Conservation (phyloP, 768 basidiomycete genomes). For the Russula olivacea region DNA sequence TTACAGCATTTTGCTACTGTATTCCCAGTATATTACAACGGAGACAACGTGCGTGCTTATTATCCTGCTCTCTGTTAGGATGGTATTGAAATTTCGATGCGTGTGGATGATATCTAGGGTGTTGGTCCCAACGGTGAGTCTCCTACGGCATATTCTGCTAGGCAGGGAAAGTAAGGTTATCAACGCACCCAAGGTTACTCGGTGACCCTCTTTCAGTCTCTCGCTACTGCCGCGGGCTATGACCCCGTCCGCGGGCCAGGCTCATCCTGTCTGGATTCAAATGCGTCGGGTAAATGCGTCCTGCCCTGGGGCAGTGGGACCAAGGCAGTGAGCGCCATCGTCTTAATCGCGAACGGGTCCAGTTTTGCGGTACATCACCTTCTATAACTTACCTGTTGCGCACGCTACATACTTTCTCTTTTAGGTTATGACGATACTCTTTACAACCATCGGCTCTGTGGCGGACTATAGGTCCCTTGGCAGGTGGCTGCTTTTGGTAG, state of each 20-base stretch:
- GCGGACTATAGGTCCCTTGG: constrained; percentile 74
- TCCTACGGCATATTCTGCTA: too few relatives aligned
- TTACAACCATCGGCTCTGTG: constrained; percentile 67
- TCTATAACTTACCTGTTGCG: too few relatives aligned
- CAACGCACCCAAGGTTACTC: constrained; percentile 40
- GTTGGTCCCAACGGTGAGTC: constrained; percentile 51
- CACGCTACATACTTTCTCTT: background rate
- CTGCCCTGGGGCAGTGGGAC: constrained; percentile 71
- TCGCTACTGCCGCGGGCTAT: constrained; percentile 66
- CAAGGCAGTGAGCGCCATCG: constrained; percentile 67
- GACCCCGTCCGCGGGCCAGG: constrained; percentile 67
- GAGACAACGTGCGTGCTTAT: constrained; percentile 56
- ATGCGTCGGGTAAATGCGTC: constrained; percentile 67
- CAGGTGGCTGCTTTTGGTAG: constrained; percentile 65
- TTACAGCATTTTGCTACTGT: constrained; percentile 4
- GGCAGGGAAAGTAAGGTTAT: too few relatives aligned
- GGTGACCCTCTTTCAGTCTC: constrained; percentile 67
- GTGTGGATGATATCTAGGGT: constrained; percentile 38
- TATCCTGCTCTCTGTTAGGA: background rate
- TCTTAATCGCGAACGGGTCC: constrained; percentile 71
- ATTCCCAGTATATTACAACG: constrained; percentile 68
- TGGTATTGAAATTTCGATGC: background rate
- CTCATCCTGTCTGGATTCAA: constrained; percentile 53
- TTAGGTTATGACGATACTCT: constrained; percentile 71
- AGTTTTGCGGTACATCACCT: constrained; percentile 55